Evolutionary conservation across 805 yeast genomes (phyloP).

Genomic region (Komagataella pseudopastoris): DNA sequence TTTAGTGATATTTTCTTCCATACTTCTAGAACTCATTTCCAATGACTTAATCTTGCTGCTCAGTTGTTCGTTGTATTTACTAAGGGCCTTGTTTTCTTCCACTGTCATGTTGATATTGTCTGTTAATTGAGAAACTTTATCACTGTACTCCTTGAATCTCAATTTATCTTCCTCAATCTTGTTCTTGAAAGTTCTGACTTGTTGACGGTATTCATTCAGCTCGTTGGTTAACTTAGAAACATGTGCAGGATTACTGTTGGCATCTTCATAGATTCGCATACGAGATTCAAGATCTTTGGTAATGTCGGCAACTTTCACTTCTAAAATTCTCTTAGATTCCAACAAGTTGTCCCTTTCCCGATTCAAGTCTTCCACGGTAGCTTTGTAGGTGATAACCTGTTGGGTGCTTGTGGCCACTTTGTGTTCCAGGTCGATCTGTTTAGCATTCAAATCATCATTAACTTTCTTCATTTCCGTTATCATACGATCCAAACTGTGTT

Average conservation of each 20-base stretch:
- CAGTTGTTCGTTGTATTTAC: slow-evolving; percentile 39
- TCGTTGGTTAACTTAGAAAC: slow-evolving; percentile 19
- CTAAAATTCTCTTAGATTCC: slow-evolving; percentile 32
- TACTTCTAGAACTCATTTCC: slow-evolving; percentile 36
- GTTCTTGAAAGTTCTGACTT: slow-evolving; percentile 16
- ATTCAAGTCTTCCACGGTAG: slow-evolving; percentile 45
- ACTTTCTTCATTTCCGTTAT: slow-evolving; percentile 27
- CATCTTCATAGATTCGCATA: slow-evolving; percentile 16
- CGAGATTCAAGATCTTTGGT: slow-evolving; percentile 25
- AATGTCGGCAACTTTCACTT: slow-evolving; percentile 26
- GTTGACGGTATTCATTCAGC: slow-evolving; percentile 18
- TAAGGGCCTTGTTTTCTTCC: slow-evolving; percentile 58
- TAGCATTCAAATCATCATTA: slow-evolving; percentile 24
- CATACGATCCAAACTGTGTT: slow-evolving; percentile 24
- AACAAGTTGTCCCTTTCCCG: slow-evolving; percentile 50
- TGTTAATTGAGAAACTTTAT: slow-evolving; percentile 23
- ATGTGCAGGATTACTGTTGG: slow-evolving; percentile 12
- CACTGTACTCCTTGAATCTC: slow-evolving; percentile 12
- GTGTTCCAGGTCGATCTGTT: slow-evolving; percentile 31
- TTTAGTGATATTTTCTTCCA: slow-evolving; percentile 32
- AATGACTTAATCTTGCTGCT: slow-evolving; percentile 27
- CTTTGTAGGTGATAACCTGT: slow-evolving; percentile 44
- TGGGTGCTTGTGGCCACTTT: slow-evolving; percentile 29
- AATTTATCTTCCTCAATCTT: slow-evolving; percentile 13
- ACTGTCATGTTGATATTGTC: slow-evolving; percentile 39